A percentile compares a stretch with the other conserved stretches of the same genome.
phyloP scores from a whole-genome alignment of 192 early-diverging fungal genomes.

The Haplosporangium gracile region DNA sequence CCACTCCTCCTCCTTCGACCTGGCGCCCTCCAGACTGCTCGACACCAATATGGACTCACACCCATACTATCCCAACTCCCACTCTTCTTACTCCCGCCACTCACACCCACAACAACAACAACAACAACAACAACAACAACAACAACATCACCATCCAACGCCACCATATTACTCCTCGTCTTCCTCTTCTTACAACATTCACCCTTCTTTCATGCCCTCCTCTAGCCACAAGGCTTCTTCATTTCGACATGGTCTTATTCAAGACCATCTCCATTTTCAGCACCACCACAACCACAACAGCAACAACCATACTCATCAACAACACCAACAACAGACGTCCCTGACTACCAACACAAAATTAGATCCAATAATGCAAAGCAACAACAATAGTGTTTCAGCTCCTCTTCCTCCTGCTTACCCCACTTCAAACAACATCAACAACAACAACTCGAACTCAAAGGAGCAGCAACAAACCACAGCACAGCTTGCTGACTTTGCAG shows the following conservation, averaged over 20 bases:
- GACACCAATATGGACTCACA: neutral
- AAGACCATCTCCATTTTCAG: slow-evolving; percentile 12
- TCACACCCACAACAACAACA: slow-evolving; percentile 15
- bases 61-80: slow-evolving; percentile 15
- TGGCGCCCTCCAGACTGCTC: neutral
- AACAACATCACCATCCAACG: slow-evolving; percentile 21
- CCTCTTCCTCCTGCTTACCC: neutral
- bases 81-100: neutral
- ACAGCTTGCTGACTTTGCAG: slow-evolving; percentile 68
- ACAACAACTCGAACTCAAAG: slow-evolving; percentile 13
- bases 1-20: neutral
- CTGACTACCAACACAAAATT: slow-evolving; percentile 21
- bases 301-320: slow-evolving; percentile 16
- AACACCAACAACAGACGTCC: neutral
- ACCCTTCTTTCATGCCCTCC: too few relatives aligned
- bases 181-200: too few relatives aligned
- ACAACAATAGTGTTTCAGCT: slow-evolving; percentile 1
- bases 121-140: neutral
- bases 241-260: too few relatives aligned
- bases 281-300: slow-evolving; percentile 28
- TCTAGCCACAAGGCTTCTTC: too few relatives aligned
- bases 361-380: neutral
- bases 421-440: neutral
- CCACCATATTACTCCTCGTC: slow-evolving; percentile 11
- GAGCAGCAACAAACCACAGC: slow-evolving; percentile 45